Conservation (phyloP, 179 eudicot species). For the Carnegiea gigantea region DNA sequence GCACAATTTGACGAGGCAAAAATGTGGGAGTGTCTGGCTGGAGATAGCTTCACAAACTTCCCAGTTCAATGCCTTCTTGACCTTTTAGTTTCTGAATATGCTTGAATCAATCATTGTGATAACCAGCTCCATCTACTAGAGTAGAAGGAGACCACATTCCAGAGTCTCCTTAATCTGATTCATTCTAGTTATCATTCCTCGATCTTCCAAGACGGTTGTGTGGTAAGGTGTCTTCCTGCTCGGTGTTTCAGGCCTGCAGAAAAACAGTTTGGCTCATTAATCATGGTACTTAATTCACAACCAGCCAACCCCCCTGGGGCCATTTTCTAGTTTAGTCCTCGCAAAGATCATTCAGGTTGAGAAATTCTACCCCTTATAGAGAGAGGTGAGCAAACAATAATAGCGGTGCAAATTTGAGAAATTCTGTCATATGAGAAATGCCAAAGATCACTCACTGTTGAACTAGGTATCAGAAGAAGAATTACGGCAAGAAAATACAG, state of each 20-base stretch:
- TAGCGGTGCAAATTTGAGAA: neutral
- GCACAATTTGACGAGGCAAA: constrained; percentile 21
- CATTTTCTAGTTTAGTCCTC: too few species aligned
- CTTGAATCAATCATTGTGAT: constrained; percentile 12
- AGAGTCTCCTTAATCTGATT: constrained; percentile 32
- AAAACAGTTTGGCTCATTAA: neutral
- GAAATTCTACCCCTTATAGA: neutral
- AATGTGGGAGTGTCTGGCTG: neutral
- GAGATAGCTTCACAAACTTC: constrained; percentile 12
- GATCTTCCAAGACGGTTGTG: constrained; percentile 22
- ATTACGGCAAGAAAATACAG: constrained; percentile 68
- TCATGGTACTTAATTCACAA: neutral
- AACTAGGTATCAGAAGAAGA: constrained; percentile 65
- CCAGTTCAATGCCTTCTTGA: constrained; percentile 1
- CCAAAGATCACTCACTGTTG: constrained; percentile 35
- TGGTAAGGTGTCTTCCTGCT: neutral
- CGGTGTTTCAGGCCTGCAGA: constrained; percentile 34
- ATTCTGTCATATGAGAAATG: neutral
- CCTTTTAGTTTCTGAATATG: constrained; percentile 11
- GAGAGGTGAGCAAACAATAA: neutral
- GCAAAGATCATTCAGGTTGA: too few species aligned
- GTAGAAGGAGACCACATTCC: constrained; percentile 31
- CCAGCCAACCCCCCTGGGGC: too few species aligned
- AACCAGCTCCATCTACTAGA: constrained; percentile 25
- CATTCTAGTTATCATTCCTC: constrained; percentile 22